A percentile compares a stretch with the other conserved stretches of the same genome.
Conservation (phyloP, 2,329 filamentous ascomycete genomes). For the Aspergillus flavus region DNA sequence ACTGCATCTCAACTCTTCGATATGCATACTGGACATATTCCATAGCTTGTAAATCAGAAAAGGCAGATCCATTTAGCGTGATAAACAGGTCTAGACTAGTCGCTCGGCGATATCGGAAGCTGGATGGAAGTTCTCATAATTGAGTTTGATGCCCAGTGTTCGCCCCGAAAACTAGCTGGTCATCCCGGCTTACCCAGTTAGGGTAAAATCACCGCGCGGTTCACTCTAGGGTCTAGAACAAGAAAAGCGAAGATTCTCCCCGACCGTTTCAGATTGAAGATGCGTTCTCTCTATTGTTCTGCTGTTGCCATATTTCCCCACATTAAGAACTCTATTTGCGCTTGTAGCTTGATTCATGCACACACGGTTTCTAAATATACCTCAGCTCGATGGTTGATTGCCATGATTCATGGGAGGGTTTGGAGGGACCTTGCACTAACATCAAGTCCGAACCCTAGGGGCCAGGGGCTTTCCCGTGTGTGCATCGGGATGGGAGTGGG, state of each 20-base stretch:
- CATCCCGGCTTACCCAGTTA: background rate
- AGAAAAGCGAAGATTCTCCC: background rate
- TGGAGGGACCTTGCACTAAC: background rate
- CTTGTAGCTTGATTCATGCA: background rate
- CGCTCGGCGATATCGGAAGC: background rate
- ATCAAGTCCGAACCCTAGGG: background rate
- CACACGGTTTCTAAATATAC: background rate
- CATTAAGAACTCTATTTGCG: background rate
- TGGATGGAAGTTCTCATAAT: background rate
- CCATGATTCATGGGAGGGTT: background rate
- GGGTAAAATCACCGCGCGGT: background rate
- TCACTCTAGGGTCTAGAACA: too few species aligned
- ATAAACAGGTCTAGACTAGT: background rate
- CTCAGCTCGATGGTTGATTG: too few species aligned
- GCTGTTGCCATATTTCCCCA: background rate
- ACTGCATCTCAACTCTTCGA: background rate
- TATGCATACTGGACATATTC: background rate
- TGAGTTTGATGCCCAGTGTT: background rate
- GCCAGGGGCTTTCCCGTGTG: background rate
- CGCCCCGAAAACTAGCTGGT: background rate
- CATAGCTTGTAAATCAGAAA: background rate
- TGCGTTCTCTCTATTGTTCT: background rate
- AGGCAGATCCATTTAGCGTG: background rate
- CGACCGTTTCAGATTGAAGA: background rate
- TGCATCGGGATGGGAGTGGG: background rate